Base-by-base conservation (phyloP, 345 rosid species). In the Hibiscus tridactylites region DNA sequence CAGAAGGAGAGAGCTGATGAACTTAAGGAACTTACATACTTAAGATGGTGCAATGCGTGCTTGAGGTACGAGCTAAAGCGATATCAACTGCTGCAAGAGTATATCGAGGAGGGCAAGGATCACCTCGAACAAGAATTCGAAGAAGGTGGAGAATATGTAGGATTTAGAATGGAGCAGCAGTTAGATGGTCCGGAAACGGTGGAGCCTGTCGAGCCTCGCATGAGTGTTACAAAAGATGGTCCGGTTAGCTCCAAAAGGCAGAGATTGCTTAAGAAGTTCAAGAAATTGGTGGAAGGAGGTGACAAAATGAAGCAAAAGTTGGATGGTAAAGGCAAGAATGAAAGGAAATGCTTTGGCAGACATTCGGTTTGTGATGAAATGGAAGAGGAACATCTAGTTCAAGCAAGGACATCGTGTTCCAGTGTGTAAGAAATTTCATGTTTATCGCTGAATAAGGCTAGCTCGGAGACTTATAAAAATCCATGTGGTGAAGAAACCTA, bases 11-110 rank as follows among this genome's bases (percentile, higher is more conserved):
- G 75, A n/a, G 78, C 80, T 0, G 79, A 79, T 0, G 92, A 86
- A 72, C 75, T 74, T 5, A 79, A 81, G 72, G 94, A 93, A 59
- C 71, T 88, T 68, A 80, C 75, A 17, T 80, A 72, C 85, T 75
- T 88, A 24, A 85, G 88, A 79, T 89, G 92, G 97, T 81, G 81
- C 60, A 87, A 88, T 73, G 94, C 91, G 13, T 93, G 96, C 82
- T 74, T 89, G 59, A 89, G 81, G 81, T 93, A 89, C 17, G 85
- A 86, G 74, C 71, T 88, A 65, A 81, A 77, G 81, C 81, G 80
- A 77, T 75, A 61, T 62, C 76, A 74, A 8, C 74, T 56, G 37
- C 74, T 54, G 21, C 77, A 71, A 46, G 70, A 83, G 46, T 61
- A 60, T 24, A 70, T 72, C 9, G 79, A 72, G 6, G 86, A 80